Evolutionary conservation across 2,329 filamentous ascomycete species (phyloP), one percentile per base, ranked within the genome.

Genomic region (Venturiaceae sp.): DNA sequence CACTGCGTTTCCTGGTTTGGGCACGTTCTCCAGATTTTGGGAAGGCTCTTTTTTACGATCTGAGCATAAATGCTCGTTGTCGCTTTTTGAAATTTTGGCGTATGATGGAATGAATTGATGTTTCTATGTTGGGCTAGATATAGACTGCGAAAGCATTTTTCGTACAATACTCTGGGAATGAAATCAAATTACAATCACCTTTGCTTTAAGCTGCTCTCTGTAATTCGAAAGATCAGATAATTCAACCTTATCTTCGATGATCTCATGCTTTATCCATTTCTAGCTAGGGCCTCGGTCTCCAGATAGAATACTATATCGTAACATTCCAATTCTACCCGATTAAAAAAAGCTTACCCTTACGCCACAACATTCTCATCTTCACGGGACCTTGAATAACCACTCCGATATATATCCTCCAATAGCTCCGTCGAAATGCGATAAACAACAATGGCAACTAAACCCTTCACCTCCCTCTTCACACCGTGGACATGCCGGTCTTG

Each of bases 401-500:
- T 30, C 26, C 5, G 30, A 50, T n/a, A n/a, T n/a, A n/a, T n/a
- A n/a, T n/a, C n/a, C 8, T n/a, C 3, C 16, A 16, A 6, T 9
- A n/a, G 19, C 21, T 14, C 13, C 14, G n/a, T 30, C 26, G 44
- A 50, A n/a, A 50, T 50, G 44, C 52, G 21, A 30, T 37, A 19
- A 37, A 11, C 16, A 13, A 39, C 23, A 39, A 39, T 54, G 57
- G 33, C 57, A 9, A 28, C 37, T 14, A 21, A 30, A 26, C 30
- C 47, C 2, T 54, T 58, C 11, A 32, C 34, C 11, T 21, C 30
- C 34, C 23, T 21, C 7, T 41, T 54, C 32, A 13, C 33, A 19
- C 44, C 50, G 16, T 58, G 57, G 57, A 58, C 57, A 16, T 58
- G 57, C 47, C 44, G 57, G 34, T 37, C 57, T n/a, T 58, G 57